These are phyloP conservation scores for Penicillium simplicissimum DNA, from an alignment of 495 filamentous ascomycete species.

Conservation along the genomic window DNA sequence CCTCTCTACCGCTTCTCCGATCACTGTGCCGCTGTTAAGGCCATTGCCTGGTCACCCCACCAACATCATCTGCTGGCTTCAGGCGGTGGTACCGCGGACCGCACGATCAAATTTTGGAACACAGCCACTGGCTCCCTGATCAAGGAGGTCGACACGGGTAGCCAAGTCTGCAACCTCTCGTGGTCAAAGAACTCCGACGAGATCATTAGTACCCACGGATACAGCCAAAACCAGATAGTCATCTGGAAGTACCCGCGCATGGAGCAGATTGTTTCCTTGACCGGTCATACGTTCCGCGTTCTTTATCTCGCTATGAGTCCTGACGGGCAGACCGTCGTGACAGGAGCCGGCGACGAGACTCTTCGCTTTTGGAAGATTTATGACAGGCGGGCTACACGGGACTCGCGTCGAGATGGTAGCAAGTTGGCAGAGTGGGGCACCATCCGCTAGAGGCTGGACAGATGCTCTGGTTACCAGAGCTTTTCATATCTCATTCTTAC, in stretches of 20 bases:
- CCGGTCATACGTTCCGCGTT: conserved; percentile 94
- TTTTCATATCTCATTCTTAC: conserved; percentile 20
- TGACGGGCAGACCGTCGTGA: conserved; percentile 90
- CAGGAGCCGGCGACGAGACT: conserved; percentile 95
- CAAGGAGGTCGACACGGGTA: conserved; percentile 90
- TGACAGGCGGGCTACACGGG: conserved; percentile 60
- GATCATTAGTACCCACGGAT: conserved; percentile 96
- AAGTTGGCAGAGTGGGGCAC: conserved; percentile 68
- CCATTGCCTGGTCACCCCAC: conserved; percentile 98
- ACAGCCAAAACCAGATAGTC: conserved; percentile 95
- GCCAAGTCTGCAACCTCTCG: conserved; percentile 93
- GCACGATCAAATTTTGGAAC: conserved; percentile 97
- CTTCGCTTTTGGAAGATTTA: conserved; percentile 97
- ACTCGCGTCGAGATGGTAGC: conserved; percentile 53
- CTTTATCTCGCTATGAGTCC: conserved; percentile 97
- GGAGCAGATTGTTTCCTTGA: conserved; percentile 92
- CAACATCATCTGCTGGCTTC: conserved; percentile 92
- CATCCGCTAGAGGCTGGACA: conserved; percentile 52
- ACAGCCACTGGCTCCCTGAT: conserved; percentile 75
- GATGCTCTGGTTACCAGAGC: neutral
- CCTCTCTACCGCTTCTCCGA: conserved; percentile 90
- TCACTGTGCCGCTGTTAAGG: conserved; percentile 94
- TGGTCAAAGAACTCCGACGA: conserved; percentile 97
- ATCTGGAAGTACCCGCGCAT: conserved; percentile 99
- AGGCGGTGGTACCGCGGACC: conserved; percentile 92